Evolutionary conservation across 106 monocot genomes (phyloP).

Genomic region (Dioscorea dumetorum): DNA sequence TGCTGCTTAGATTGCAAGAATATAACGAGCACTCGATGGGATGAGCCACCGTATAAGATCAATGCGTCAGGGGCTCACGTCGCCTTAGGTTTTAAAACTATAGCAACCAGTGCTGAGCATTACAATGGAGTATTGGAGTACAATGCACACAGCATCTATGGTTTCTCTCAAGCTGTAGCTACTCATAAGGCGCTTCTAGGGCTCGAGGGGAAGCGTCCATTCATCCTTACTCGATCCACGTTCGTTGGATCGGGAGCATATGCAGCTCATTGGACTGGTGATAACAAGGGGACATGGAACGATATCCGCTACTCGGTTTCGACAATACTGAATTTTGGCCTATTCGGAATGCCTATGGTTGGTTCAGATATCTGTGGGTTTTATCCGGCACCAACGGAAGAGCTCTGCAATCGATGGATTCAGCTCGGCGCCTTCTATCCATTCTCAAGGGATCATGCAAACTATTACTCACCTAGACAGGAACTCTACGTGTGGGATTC

Average conservation of each 20-base stretch:
- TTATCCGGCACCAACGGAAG: slow-evolving; percentile 70
- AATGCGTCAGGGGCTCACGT: slow-evolving; percentile 62
- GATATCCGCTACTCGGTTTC: slow-evolving; percentile 80
- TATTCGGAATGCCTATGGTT: slow-evolving; percentile 98
- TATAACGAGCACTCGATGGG: slow-evolving; percentile 77
- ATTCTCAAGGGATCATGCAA: slow-evolving; percentile 92
- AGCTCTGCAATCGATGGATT: slow-evolving; percentile 97
- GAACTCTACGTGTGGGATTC: slow-evolving; percentile 92
- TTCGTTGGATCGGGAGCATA: slow-evolving; percentile 85
- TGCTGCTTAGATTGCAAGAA: slow-evolving; percentile 96
- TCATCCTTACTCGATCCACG: slow-evolving; percentile 77
- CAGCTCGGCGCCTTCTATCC: slow-evolving; percentile 97
- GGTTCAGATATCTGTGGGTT: slow-evolving; percentile 96
- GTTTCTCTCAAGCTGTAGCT: slow-evolving; percentile 73
- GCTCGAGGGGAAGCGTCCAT: slow-evolving; percentile 63
- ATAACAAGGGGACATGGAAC: slow-evolving; percentile 95
- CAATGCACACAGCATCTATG: slow-evolving; percentile 88
- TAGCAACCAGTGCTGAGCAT: slow-evolving; percentile 79
- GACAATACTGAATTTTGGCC: slow-evolving; percentile 86
- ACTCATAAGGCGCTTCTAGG: slow-evolving; percentile 66
- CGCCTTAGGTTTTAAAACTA: slow-evolving; percentile 81
- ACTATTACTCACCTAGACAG: slow-evolving; percentile 67
- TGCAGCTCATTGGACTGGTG: slow-evolving; percentile 95
- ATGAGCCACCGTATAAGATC: slow-evolving; percentile 91
- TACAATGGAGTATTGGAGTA: slow-evolving; percentile 80